Percentiles rank a stretch among this genome's conserved stretches.
Evolutionary conservation across 2,329 filamentous ascomycete species (phyloP).

Genomic region (Scolecobasidium constrictum): DNA sequence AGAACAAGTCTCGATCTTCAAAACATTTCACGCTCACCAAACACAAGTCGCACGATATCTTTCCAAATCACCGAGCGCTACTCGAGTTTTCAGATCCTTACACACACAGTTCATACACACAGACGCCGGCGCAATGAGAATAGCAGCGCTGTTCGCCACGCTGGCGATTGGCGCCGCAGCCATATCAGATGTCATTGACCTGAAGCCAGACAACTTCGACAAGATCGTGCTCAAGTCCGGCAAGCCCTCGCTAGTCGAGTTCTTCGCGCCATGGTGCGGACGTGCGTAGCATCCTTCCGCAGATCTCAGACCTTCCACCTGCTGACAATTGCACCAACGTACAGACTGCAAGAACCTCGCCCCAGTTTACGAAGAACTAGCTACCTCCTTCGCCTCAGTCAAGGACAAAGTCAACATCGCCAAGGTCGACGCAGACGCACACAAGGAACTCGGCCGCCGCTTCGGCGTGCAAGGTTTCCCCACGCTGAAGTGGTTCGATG

Average conservation of each 20-base stretch:
- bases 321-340: neutral
- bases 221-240: conserved; percentile 77
- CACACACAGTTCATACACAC: neutral
- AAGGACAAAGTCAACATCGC: conserved; percentile 74
- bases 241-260: conserved; percentile 93
- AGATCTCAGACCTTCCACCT: neutral
- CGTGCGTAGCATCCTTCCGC: conserved; percentile 22
- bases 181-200: conserved; percentile 78
- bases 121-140: neutral
- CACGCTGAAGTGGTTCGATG: conserved; percentile 95
- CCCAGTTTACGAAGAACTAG: conserved; percentile 89
- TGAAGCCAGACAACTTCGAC: conserved; percentile 87
- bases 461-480: conserved; percentile 93
- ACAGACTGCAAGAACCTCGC: conserved; percentile 91
- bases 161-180: conserved; percentile 26
- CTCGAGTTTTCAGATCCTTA: too few species aligned
- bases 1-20: too few species aligned
- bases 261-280: conserved; percentile 97
- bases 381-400: conserved; percentile 57
- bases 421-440: conserved; percentile 90
- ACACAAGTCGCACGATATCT: too few species aligned
- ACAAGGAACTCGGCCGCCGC: conserved; percentile 72
- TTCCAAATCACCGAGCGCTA: too few species aligned
- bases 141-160: neutral
- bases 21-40: too few species aligned